These are phyloP conservation scores for Schoenoplectus triqueter DNA, from an alignment of 202 grass and related monocot species.

Conservation along the genomic window DNA sequence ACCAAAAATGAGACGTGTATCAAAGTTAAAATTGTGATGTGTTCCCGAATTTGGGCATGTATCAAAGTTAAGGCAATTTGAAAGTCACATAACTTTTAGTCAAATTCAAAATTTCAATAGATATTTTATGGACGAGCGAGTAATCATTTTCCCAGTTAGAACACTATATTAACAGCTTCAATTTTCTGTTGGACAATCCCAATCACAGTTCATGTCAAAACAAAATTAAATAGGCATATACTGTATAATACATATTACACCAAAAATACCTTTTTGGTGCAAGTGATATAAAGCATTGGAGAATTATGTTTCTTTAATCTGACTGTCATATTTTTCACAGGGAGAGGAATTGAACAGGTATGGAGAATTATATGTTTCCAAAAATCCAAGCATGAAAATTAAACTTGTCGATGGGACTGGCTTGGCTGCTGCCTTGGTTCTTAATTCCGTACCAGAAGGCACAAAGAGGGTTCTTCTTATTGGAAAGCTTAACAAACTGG, in stretches of 20 bases:
- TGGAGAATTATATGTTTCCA: conserved; percentile 63
- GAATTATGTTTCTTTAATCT: neutral
- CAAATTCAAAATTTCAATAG: neutral
- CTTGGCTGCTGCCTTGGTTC: conserved; percentile 59
- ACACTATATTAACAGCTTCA: neutral
- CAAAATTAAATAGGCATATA: neutral
- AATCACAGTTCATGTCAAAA: neutral
- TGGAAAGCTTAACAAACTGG: conserved; percentile 56
- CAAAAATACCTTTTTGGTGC: neutral
- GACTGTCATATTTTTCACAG: conserved; percentile 38
- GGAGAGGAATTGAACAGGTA: conserved; percentile 54
- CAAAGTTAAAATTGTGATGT: neutral
- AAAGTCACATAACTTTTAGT: neutral
- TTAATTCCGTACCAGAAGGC: conserved; percentile 59
- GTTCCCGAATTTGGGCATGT: neutral
- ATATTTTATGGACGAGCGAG: no score
- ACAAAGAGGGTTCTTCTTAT: conserved; percentile 58
- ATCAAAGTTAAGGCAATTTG: neutral
- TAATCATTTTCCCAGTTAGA: neutral
- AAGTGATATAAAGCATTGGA: neutral
- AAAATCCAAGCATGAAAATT: conserved; percentile 56
- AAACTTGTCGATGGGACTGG: conserved; percentile 77
- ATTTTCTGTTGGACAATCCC: neutral
- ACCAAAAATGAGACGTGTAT: no score
- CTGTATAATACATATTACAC: neutral